Conservation (phyloP, 1,284 basidiomycete genomes). For the Boletus semigastroideus region DNA sequence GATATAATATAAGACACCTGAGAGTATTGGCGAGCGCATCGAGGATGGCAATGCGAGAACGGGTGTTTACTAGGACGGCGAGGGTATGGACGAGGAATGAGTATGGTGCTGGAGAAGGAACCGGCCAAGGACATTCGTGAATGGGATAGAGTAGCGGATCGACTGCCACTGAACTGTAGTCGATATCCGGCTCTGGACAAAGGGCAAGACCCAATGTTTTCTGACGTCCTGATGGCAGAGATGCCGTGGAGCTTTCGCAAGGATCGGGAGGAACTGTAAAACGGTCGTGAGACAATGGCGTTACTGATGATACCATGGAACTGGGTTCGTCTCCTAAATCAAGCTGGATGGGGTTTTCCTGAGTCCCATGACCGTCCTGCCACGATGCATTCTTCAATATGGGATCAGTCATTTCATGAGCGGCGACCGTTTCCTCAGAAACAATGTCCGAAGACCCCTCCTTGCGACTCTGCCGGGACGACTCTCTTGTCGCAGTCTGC, state of each 20-base stretch:
- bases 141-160: constrained; percentile 47
- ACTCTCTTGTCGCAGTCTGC: constrained; percentile 6
- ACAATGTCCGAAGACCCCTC: constrained; percentile 6
- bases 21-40: constrained; percentile 82
- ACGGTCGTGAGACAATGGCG: constrained; percentile 17
- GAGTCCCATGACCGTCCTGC: constrained; percentile 24
- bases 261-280: constrained; percentile 9
- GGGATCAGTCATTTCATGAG: constrained; percentile 5
- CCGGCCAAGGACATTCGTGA: constrained; percentile 38
- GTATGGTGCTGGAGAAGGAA: constrained; percentile 62
- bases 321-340: constrained; percentile 23
- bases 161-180: constrained; percentile 40
- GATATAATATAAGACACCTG: constrained; percentile 66
- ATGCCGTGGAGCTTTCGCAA: constrained; percentile 10
- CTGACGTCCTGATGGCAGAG: constrained; percentile 4
- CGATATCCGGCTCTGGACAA: neutral
- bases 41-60: constrained; percentile 80
- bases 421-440: constrained; percentile 20
- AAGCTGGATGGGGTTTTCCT: constrained; percentile 26
- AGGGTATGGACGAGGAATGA: constrained; percentile 81
- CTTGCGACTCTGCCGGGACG: constrained; percentile 17
- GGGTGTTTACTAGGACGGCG: constrained; percentile 69
- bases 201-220: constrained; percentile 6
- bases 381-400: constrained; percentile 4
- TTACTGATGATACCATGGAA: constrained; percentile 2